Conservation (phyloP, 345 rosid species). For the Dipteronia sinensis region DNA sequence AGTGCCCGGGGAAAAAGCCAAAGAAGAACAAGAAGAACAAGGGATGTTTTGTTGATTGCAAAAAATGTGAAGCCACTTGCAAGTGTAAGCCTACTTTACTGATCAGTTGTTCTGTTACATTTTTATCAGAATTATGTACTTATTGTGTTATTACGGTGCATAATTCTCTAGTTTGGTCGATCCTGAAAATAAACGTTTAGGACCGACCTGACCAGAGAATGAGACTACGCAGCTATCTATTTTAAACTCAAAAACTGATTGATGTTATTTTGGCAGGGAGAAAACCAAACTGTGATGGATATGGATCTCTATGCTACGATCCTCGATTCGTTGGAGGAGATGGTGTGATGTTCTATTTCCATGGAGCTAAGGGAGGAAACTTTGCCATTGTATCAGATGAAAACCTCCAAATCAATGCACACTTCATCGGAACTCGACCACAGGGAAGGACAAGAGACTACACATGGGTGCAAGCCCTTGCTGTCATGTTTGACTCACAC, state of each 20-base stretch:
- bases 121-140: neutral
- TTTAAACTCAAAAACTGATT: neutral
- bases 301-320: conserved; percentile 73
- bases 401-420: conserved; percentile 69
- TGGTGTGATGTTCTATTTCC: conserved; percentile 84
- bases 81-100: conserved; percentile 52
- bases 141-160: neutral
- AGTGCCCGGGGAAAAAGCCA: conserved; percentile 75
- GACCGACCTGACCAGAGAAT: too few relatives aligned
- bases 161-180: too few relatives aligned
- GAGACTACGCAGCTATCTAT: neutral
- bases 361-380: conserved; percentile 63
- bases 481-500: conserved; percentile 55
- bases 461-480: conserved; percentile 78
- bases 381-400: conserved; percentile 67
- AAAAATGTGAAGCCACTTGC: conserved; percentile 83
- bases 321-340: conserved; percentile 83
- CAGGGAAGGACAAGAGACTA: conserved; percentile 59
- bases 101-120: neutral
- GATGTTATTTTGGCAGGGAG: conserved; percentile 38
- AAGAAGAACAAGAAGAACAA: conserved; percentile 57
- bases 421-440: conserved; percentile 65
- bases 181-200: too few relatives aligned
- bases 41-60: conserved; percentile 73
- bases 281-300: conserved; percentile 54